Conservation (phyloP, 164 flowering plant species). For the Amborella trichopoda region DNA sequence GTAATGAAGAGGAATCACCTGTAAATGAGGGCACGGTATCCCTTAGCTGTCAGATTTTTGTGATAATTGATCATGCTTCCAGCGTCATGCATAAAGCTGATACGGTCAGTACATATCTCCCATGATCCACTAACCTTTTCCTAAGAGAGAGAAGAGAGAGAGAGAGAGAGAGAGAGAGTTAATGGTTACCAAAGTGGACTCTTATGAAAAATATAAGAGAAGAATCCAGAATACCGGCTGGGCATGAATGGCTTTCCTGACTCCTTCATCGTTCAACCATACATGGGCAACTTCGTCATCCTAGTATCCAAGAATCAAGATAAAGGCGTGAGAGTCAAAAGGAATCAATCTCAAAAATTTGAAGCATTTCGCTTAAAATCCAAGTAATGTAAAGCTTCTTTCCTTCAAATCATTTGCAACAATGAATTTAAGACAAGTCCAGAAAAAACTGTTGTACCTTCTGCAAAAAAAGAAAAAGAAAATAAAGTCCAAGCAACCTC, state of each 20-base stretch:
- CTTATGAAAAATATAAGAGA: neutral
- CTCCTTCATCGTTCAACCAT: conserved; percentile 72
- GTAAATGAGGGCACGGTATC: conserved; percentile 76
- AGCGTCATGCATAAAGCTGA: conserved; percentile 45
- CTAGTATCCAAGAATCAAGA: conserved; percentile 23
- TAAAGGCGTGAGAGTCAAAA: neutral
- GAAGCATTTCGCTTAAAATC: no score
- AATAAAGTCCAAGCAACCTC: no score
- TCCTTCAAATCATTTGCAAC: no score
- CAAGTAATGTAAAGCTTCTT: no score
- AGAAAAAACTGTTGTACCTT: no score
- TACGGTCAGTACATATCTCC: conserved; percentile 63
- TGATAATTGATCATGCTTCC: conserved; percentile 93
- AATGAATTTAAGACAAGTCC: no score
- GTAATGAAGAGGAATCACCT: no score
- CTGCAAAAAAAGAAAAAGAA: no score
- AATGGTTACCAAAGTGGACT: neutral
- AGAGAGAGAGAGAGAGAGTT: neutral
- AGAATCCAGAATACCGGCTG: conserved; percentile 22
- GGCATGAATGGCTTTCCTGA: conserved; percentile 82
- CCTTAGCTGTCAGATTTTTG: conserved; percentile 60
- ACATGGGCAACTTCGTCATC: conserved; percentile 69
- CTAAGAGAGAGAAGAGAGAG: conserved; percentile 12
- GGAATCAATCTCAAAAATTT: no score
- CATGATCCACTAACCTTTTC: conserved; percentile 36